Evolutionary conservation across 2,329 filamentous ascomycete genomes (phyloP), one percentile per base, ranked within the genome.

Genomic region (Mycogone perniciosa): DNA sequence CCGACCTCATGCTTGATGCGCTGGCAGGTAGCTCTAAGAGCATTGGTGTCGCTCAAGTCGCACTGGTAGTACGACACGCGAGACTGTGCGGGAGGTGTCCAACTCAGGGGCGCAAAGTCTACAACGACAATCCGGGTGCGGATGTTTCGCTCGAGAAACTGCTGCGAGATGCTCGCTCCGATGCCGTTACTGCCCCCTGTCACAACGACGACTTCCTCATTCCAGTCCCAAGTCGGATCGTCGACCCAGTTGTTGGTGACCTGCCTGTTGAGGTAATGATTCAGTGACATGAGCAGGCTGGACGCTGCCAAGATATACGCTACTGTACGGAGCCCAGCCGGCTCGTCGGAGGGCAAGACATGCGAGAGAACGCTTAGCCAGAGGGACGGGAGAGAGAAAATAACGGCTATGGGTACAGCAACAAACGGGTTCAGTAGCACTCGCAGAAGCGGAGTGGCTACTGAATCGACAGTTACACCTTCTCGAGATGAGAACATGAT

Each of bases 171-270:
- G 34, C 59, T 60, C 9, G 59, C 66, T 6, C 71, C 71, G 38
- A 74, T 70, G 11, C 71, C 71, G 41, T 65, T 63, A 54, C 68
- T 71, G 6, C 65, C 69, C 11, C 70, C 65, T 2, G 70, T 72
- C 5, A 72, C 61, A 1, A 72, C 56, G 1, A 71, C 65, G 10
- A 72, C 58, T 50, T 72, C 70, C 13, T 63, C 58, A n/a, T 62
- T 55, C 64, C 67, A 71, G 52, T 69, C 51, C 63, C 64, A 64
- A 11, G 50, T 45, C 5, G 34, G 30, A 26, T 55, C 54, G 4
- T 35, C 39, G 34, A 57, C 53, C 61, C 61, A 62, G 44, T 64
- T 63, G 52, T 64, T 64, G 29, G 58, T 51, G 4, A 54, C 46
- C 37, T 55, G 52, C n/a, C 52, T 54, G 38, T 60, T 59, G 31